phyloP scores from a whole-genome alignment of 805 yeast species.

The Wickerhamiella slavikovae region DNA sequence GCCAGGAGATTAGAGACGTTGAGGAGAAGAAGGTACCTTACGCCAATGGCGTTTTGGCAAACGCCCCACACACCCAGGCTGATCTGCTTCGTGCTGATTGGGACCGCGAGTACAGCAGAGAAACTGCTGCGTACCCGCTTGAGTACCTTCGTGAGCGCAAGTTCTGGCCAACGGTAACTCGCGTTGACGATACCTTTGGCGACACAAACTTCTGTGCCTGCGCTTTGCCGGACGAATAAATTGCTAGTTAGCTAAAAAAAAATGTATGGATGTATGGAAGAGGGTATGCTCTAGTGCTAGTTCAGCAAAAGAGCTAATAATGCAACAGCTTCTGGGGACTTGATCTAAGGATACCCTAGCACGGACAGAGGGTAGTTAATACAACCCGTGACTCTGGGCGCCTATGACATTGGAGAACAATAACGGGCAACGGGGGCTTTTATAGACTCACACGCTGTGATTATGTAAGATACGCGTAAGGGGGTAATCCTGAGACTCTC shows the following conservation, averaged over 20 bases:
- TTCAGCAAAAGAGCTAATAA: too few species aligned
- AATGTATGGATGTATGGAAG: not conserved
- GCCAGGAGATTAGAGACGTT: constrained; percentile 58
- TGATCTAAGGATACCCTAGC: constrained; percentile 16
- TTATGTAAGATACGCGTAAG: not conserved
- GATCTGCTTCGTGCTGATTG: constrained; percentile 60
- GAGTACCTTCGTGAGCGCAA: constrained; percentile 52
- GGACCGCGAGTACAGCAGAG: constrained; percentile 81
- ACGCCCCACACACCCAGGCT: constrained; percentile 78
- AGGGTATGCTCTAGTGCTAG: too few species aligned
- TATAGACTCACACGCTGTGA: not conserved
- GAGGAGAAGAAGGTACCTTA: constrained; percentile 49
- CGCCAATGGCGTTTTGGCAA: constrained; percentile 39
- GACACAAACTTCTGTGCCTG: constrained; percentile 90
- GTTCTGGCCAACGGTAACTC: constrained; percentile 89
- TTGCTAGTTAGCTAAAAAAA: not conserved
- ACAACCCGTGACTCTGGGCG: constrained; percentile 16
- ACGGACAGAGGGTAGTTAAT: constrained; percentile 12
- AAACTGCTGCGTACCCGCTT: constrained; percentile 83
- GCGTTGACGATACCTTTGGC: constrained; percentile 89
- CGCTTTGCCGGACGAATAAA: constrained; percentile 14
- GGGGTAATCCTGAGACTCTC: not conserved
- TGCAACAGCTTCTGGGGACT: too few species aligned
- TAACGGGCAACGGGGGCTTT: too few species aligned
- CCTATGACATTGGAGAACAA: constrained; percentile 12